Conservation (phyloP, 768 basidiomycete species). For the Amanita pseudoporphyria region DNA sequence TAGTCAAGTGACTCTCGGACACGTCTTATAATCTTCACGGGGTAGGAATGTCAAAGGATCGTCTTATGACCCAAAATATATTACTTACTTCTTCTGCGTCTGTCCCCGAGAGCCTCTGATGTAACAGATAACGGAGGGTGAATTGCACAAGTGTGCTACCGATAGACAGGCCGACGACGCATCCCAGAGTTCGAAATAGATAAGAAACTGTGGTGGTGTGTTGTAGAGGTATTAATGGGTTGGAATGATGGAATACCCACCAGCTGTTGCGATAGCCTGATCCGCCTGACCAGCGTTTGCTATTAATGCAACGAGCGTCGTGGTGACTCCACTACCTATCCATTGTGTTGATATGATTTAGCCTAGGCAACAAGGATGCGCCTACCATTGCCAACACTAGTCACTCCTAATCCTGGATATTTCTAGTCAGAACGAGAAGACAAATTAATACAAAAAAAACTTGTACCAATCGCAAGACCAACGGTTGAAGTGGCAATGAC, state of each 20-base stretch:
- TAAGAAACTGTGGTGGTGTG: conserved; percentile 36
- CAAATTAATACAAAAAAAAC: neutral
- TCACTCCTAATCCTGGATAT: conserved; percentile 22
- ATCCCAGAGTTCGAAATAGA: conserved; percentile 56
- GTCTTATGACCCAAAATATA: too few species aligned
- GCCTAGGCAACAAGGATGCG: neutral
- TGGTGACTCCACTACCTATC: conserved; percentile 42
- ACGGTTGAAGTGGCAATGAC: conserved; percentile 24
- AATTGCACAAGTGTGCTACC: conserved; percentile 49
- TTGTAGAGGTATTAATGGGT: neutral
- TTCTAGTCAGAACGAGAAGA: neutral
- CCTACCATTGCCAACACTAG: conserved; percentile 32
- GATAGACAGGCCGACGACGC: conserved; percentile 45
- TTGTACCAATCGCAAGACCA: conserved; percentile 33
- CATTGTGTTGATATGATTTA: neutral
- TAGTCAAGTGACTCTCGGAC: conserved; percentile 42
- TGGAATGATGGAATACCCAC: conserved; percentile 19
- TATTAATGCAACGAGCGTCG: conserved; percentile 49
- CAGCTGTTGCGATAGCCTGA: conserved; percentile 58
- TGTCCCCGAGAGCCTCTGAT: conserved; percentile 28
- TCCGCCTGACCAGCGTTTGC: conserved; percentile 52
- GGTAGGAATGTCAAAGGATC: neutral
- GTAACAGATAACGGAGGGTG: conserved; percentile 35
- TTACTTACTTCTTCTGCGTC: conserved; percentile 44
- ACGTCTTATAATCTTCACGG: conserved; percentile 33